These are phyloP conservation scores for Ogataea pini DNA, from an alignment of 805 yeast species.

Conservation along the genomic window DNA sequence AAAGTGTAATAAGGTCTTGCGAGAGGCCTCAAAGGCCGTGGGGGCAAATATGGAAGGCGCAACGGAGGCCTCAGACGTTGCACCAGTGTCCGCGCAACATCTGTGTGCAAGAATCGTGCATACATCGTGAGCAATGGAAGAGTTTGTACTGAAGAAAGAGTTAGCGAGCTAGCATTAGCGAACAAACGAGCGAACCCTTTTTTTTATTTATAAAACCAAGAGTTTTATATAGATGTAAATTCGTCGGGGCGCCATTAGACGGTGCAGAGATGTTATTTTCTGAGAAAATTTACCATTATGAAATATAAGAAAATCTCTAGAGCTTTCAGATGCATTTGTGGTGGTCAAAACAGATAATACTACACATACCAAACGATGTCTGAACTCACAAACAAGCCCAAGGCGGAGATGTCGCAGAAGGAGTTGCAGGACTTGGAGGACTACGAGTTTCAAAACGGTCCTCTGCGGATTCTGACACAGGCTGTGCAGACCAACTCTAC, in stretches of 20 bases:
- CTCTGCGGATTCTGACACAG: slow-evolving; percentile 82
- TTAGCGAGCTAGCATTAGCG: neutral
- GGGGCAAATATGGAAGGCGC: neutral
- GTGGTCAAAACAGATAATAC: no score
- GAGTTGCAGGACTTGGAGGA: slow-evolving; percentile 85
- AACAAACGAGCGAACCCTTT: neutral
- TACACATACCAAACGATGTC: slow-evolving; percentile 22
- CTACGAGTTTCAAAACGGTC: slow-evolving; percentile 87
- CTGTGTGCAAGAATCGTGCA: neutral
- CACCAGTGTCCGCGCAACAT: neutral
- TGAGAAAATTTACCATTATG: no score
- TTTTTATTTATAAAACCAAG: neutral
- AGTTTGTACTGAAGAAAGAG: neutral
- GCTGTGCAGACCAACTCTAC: slow-evolving; percentile 75
- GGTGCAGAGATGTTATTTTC: slow-evolving; percentile 4
- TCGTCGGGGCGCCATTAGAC: neutral
- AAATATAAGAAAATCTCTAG: neutral
- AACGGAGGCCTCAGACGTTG: neutral
- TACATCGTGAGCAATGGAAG: neutral
- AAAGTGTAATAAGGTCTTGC: slow-evolving; percentile 1
- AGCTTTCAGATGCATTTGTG: no score
- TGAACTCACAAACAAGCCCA: slow-evolving; percentile 70
- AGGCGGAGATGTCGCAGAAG: slow-evolving; percentile 73
- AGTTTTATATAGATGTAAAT: neutral
- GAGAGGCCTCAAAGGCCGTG: neutral